Percentiles rank a stretch among this genome's conserved stretches.
phyloP scores from a whole-genome alignment of 1,284 basidiomycete species.

The Cryptococcus sp. region DNA sequence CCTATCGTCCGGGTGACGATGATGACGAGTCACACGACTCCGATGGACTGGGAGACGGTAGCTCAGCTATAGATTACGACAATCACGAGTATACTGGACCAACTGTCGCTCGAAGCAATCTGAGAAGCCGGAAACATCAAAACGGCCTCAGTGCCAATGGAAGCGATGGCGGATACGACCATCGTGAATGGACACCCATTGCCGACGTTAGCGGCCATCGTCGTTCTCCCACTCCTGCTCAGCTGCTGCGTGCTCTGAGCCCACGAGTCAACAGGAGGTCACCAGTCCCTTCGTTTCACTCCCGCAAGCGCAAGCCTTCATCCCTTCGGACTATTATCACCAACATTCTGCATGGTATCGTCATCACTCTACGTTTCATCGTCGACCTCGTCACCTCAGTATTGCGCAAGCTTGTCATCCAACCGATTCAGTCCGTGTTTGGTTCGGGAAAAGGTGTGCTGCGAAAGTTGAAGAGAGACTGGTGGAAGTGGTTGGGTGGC shows the following conservation, averaged over 20 bases:
- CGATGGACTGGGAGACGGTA: constrained; percentile 41
- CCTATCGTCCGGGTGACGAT: constrained; percentile 45
- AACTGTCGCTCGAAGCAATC: no score
- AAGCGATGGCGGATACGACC: constrained; percentile 6
- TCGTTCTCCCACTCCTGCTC: constrained; percentile 35
- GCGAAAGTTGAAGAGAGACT: constrained; percentile 19
- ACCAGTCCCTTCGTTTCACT: constrained; percentile 22
- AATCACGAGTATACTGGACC: no score
- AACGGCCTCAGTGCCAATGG: not conserved
- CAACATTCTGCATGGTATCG: constrained; percentile 38
- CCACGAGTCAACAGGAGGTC: constrained; percentile 24
- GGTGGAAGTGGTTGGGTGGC: constrained; percentile 39
- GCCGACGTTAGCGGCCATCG: constrained; percentile 8
- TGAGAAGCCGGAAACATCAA: no score
- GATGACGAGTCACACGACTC: constrained; percentile 29
- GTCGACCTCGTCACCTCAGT: constrained; percentile 23
- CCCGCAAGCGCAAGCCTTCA: constrained; percentile 22
- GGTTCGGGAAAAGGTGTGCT: constrained; percentile 20
- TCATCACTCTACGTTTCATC: constrained; percentile 26
- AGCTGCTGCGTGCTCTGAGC: constrained; percentile 30
- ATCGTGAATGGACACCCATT: constrained; percentile 11
- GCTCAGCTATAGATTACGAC: no score
- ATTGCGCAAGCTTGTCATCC: constrained; percentile 14
- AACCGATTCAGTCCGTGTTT: constrained; percentile 14
- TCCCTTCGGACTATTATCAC: constrained; percentile 28